Percentiles rank a stretch among this genome's conserved stretches.
These are phyloP conservation scores for Sporothrix inflata DNA, from an alignment of 2,329 filamentous ascomycete genomes.

Conservation along the genomic window DNA sequence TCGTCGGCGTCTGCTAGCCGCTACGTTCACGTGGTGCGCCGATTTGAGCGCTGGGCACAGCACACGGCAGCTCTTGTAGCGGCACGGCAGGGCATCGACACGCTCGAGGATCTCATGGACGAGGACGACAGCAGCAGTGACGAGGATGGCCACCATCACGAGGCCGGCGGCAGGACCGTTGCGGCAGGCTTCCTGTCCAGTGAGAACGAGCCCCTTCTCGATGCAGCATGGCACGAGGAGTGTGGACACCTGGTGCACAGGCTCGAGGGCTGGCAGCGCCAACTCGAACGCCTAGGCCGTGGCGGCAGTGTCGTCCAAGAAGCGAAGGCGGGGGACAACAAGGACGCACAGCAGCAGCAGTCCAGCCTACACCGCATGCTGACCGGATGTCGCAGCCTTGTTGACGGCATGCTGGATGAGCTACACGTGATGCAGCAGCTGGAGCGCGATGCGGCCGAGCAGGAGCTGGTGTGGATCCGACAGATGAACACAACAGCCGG, in stretches of 20 bases:
- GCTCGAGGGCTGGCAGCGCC: constrained; percentile 47
- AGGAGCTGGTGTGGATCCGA: constrained; percentile 64
- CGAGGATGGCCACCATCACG: constrained; percentile 27
- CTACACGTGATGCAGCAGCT: constrained; percentile 64
- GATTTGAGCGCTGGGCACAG: constrained; percentile 64
- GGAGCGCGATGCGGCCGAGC: constrained; percentile 58
- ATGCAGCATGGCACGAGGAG: constrained; percentile 62
- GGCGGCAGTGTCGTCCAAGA: background rate
- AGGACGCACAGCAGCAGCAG: constrained; percentile 33
- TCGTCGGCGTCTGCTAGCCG: constrained; percentile 37
- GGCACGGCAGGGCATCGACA: constrained; percentile 40
- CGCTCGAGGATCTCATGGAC: constrained; percentile 24
- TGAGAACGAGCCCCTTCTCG: constrained; percentile 49
- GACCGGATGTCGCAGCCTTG: constrained; percentile 51
- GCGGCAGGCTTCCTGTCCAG: constrained; percentile 39
- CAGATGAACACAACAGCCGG: constrained; percentile 53
- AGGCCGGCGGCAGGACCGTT: background rate
- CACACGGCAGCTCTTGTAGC: constrained; percentile 52
- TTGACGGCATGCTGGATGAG: constrained; percentile 65
- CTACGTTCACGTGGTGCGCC: constrained; percentile 57
- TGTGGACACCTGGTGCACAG: constrained; percentile 55
- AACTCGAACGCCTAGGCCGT: constrained; percentile 26
- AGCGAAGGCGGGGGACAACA: background rate
- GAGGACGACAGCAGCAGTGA: constrained; percentile 30
- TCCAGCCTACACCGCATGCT: constrained; percentile 55